A percentile compares a stretch with the other conserved stretches of the same genome.
phyloP scores from a whole-genome alignment of 495 filamentous ascomycete species.

The Podospora bellae-mahoneyi region DNA sequence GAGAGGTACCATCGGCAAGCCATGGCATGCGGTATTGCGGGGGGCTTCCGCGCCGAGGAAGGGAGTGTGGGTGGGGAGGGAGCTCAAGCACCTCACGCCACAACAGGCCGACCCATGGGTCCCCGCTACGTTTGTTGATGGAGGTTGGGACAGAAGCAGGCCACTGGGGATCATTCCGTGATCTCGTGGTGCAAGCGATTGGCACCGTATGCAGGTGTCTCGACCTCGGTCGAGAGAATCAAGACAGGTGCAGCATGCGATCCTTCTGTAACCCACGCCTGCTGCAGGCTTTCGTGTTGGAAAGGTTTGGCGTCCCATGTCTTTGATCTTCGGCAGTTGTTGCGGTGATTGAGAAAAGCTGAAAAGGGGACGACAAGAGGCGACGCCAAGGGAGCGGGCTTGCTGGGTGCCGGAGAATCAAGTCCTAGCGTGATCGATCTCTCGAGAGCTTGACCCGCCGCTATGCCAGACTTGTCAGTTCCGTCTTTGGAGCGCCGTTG shows the following conservation, averaged over 20 bases:
- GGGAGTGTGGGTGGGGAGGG: not conserved
- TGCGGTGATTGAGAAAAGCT: not conserved
- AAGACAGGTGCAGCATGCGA: not conserved
- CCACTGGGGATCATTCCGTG: not conserved
- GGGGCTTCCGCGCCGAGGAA: not conserved
- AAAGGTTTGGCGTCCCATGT: not conserved
- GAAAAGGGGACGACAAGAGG: not conserved
- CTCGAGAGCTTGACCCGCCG: not conserved
- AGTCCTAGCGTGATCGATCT: constrained; percentile 6
- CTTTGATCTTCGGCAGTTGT: constrained; percentile 11
- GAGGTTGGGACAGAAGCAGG: not conserved
- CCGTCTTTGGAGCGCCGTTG: not conserved
- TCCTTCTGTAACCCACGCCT: not conserved
- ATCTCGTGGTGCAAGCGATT: not conserved
- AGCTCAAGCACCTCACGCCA: not conserved
- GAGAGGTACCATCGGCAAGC: constrained; percentile 1
- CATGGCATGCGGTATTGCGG: constrained; percentile 4
- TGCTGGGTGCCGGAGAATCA: not conserved
- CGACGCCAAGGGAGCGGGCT: not conserved
- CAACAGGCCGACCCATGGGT: not conserved
- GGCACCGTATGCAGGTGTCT: constrained; percentile 5
- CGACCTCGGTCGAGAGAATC: not conserved
- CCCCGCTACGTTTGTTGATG: not conserved
- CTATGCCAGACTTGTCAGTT: not conserved
- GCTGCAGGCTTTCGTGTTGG: not conserved